Evolutionary conservation across 2,329 filamentous ascomycete genomes (phyloP).

Genomic region (Coleophoma cylindrospora): DNA sequence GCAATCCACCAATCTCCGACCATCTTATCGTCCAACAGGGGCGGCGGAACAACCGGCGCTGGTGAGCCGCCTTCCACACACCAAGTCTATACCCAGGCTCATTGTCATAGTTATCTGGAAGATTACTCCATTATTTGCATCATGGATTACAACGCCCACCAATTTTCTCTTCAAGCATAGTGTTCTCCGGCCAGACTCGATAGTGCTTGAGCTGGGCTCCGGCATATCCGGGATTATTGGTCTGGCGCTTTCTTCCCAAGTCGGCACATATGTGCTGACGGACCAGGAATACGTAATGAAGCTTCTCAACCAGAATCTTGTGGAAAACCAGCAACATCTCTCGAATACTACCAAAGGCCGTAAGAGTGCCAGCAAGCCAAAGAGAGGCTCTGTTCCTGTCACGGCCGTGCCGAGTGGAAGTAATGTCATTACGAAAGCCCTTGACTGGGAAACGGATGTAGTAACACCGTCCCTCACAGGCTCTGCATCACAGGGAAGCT

Average conservation of each 20-base stretch:
- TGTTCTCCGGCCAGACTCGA: constrained; percentile 48
- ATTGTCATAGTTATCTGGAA: constrained; percentile 72
- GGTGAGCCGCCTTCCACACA: constrained; percentile 32
- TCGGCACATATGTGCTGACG: constrained; percentile 68
- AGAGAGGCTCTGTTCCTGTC: constrained; percentile 5
- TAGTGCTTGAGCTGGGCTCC: constrained; percentile 78
- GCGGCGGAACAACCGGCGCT: constrained; percentile 69
- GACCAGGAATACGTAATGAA: constrained; percentile 84
- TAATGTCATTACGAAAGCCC: constrained; percentile 49
- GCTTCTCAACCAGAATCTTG: constrained; percentile 71
- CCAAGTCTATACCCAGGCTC: not conserved
- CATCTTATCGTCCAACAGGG: constrained; percentile 71
- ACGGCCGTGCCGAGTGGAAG: not conserved
- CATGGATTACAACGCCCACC: constrained; percentile 63
- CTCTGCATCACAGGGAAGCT: constrained; percentile 33
- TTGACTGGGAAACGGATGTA: constrained; percentile 80
- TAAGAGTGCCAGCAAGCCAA: constrained; percentile 17
- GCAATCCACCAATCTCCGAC: constrained; percentile 79
- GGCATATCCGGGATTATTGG: constrained; percentile 81
- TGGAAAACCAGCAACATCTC: constrained; percentile 43
- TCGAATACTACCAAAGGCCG: constrained; percentile 10
- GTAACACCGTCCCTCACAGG: constrained; percentile 36
- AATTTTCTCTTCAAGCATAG: constrained; percentile 58
- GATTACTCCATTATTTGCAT: constrained; percentile 76
- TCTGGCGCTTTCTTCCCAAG: constrained; percentile 55